Base-by-base conservation (phyloP, 2,329 filamentous ascomycete species). In the Ophiostoma piceae region DNA sequence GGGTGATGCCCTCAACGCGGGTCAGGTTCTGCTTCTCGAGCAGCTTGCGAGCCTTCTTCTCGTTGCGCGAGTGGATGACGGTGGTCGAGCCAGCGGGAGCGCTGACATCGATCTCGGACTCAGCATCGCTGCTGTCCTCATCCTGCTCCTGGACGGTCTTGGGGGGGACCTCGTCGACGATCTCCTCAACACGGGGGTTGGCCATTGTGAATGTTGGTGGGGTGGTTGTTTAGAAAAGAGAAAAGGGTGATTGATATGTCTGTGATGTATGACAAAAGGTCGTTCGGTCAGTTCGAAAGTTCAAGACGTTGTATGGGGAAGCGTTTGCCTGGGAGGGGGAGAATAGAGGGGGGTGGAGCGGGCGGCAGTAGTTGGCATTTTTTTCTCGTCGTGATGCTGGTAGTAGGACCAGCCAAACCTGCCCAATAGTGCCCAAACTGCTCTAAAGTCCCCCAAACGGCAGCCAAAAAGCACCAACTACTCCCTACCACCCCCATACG, bases 21-120 rank as follows among this genome's bases (percentile, higher is more conserved):
- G 92, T 95, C 80, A 99, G 86, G 80, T 96, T 94, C 79, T 98
- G 89, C 90, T 99, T 99, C 82, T 93, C 92, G 81, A 99, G 96
- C 79, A 94, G 93, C 89, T 99, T 99, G 84, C 95, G 91, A 78
- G 95, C 96, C 90, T 99, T 99, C 92, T 99, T 99, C 91, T 99
- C 95, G 85, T 98, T 98, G 83, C 95, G 93, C 80, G 92, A 97
- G 88, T 98, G 94, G 79, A 99, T 90, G 77, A 95, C 88, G 79
- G 94, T 91, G 74, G 90, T 88, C 78, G 93, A 92, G 79, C 94
- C 95, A 76, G 91, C 90, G 74, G 80, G 79, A 73, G 87, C 87
- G 76, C 84, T 88, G 73, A 87, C 89, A 81, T 95, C 93, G 77
- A 87, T 89, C 77, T 91, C 91, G 77, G 90, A 91, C 78, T 90